Evolutionary conservation across 108 stramenopile species (phyloP).

Genomic region (Ochromonas danica): DNA sequence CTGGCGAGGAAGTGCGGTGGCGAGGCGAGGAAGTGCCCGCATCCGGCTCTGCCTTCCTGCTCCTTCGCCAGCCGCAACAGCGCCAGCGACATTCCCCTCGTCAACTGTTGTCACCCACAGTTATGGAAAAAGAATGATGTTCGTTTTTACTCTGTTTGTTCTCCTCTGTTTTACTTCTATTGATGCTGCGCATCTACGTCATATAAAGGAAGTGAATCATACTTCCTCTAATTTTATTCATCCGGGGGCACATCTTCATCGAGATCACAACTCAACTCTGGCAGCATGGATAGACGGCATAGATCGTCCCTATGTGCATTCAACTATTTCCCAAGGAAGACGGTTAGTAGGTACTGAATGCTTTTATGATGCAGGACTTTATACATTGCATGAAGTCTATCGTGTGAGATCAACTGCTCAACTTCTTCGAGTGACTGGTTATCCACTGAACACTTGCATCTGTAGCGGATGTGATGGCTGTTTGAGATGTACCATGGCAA

Average conservation of each 20-base stretch:
- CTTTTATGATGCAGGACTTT: conserved; percentile 5
- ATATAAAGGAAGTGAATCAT: conserved; percentile 17
- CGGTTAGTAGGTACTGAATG: conserved; percentile 9
- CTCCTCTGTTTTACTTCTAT: conserved; percentile 16
- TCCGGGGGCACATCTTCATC: conserved; percentile 13
- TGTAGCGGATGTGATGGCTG: background rate
- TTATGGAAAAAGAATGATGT: conserved; percentile 17
- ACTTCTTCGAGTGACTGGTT: conserved; percentile 14
- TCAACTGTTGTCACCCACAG: conserved; percentile 14
- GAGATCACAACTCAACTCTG: conserved; percentile 15
- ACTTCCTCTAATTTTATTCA: conserved; percentile 10
- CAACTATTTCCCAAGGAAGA: conserved; percentile 10
- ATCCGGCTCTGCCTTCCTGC: too few relatives aligned
- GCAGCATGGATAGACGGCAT: conserved; percentile 13
- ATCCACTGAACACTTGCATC: conserved; percentile 14
- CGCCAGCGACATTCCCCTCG: too few relatives aligned
- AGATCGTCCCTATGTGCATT: conserved; percentile 15
- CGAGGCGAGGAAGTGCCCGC: too few relatives aligned
- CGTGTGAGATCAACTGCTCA: conserved; percentile 5
- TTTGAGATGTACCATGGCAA: conserved; percentile 15
- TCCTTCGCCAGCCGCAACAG: too few relatives aligned
- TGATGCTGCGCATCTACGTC: conserved; percentile 13
- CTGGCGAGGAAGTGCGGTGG: too few relatives aligned
- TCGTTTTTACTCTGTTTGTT: conserved; percentile 17
- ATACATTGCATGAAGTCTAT: conserved; percentile 6